Conservation (phyloP, 2,329 filamentous ascomycete genomes). For the Simplicillium sp. region DNA sequence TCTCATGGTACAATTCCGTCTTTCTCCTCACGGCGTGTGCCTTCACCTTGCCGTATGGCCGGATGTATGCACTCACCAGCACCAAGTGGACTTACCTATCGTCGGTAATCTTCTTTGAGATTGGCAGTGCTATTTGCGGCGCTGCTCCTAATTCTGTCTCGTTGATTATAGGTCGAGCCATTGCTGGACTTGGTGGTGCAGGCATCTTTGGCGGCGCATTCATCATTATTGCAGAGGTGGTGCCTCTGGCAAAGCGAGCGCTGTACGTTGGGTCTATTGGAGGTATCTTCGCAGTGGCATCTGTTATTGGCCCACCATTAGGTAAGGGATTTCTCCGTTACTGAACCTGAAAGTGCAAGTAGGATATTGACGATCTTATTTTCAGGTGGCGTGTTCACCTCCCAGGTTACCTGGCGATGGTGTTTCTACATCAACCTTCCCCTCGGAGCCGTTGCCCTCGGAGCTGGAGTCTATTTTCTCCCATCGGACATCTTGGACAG, state of each 20-base stretch:
- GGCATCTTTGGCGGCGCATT: constrained; percentile 41
- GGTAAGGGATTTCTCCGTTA: constrained; percentile 41
- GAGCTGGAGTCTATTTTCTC: constrained; percentile 37
- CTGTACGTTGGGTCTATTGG: constrained; percentile 45
- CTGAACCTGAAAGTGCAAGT: too few species aligned
- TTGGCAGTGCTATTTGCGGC: too few species aligned
- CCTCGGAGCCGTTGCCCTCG: constrained; percentile 36
- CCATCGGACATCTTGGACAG: constrained; percentile 27
- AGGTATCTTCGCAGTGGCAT: constrained; percentile 46
- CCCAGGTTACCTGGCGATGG: constrained; percentile 44
- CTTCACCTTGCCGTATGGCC: constrained; percentile 17
- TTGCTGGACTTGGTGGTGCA: constrained; percentile 41
- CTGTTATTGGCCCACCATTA: constrained; percentile 38
- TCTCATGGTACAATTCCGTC: constrained; percentile 18
- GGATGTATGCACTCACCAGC: constrained; percentile 15
- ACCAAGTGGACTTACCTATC: constrained; percentile 12
- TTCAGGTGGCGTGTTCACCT: too few species aligned
- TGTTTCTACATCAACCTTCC: constrained; percentile 40
- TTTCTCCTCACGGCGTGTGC: constrained; percentile 16
- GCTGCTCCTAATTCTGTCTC: too few species aligned
- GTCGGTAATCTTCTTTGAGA: constrained; percentile 10
- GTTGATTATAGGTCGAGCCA: constrained; percentile 40
- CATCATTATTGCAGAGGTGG: constrained; percentile 31
- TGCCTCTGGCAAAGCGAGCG: constrained; percentile 44
- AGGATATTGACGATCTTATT: too few species aligned